Percentiles rank a stretch among this genome's conserved stretches.
Evolutionary conservation across 495 filamentous ascomycete genomes (phyloP).

Genomic region (Xylaria bambusicola): DNA sequence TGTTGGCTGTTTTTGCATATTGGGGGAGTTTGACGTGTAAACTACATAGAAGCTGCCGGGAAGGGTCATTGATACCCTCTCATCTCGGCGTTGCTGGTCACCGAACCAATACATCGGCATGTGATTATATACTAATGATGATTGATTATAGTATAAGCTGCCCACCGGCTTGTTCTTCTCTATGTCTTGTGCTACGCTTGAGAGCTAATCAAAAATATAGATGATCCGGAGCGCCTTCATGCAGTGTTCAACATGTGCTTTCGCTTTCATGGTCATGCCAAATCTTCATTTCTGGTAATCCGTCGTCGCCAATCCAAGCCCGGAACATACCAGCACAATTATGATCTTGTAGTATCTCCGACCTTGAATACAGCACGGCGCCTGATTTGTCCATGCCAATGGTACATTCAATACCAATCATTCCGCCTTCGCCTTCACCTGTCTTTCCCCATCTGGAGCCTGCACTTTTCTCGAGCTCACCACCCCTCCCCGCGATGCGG

Average conservation of each 20-base stretch:
- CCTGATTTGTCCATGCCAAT: slow-evolving; percentile 45
- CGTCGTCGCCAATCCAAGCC: slow-evolving; percentile 70
- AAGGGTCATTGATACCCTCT: slow-evolving; percentile 16
- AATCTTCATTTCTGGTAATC: slow-evolving; percentile 62
- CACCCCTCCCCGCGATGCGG: slow-evolving; percentile 66
- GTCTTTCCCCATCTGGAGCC: slow-evolving; percentile 73
- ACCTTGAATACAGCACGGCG: slow-evolving; percentile 41
- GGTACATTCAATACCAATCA: slow-evolving; percentile 79
- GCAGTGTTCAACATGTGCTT: not conserved
- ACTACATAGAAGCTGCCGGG: slow-evolving; percentile 23
- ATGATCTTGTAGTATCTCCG: slow-evolving; percentile 67
- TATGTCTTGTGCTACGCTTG: slow-evolving; percentile 14
- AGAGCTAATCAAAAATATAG: slow-evolving; percentile 9
- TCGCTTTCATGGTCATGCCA: slow-evolving; percentile 46
- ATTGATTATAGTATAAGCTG: slow-evolving; percentile 8
- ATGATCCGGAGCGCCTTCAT: not conserved
- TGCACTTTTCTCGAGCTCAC: slow-evolving; percentile 76
- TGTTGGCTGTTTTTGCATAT: slow-evolving; percentile 28
- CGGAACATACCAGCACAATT: slow-evolving; percentile 93
- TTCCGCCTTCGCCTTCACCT: slow-evolving; percentile 81
- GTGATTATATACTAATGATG: slow-evolving; percentile 20
- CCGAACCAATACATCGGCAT: slow-evolving; percentile 17
- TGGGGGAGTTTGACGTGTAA: slow-evolving; percentile 29
- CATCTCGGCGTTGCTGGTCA: slow-evolving; percentile 1
- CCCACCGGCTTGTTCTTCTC: slow-evolving; percentile 12